These are phyloP conservation scores for Xylariaceae sp. DNA, from an alignment of 2,329 filamentous ascomycete species.

Conservation along the genomic window DNA sequence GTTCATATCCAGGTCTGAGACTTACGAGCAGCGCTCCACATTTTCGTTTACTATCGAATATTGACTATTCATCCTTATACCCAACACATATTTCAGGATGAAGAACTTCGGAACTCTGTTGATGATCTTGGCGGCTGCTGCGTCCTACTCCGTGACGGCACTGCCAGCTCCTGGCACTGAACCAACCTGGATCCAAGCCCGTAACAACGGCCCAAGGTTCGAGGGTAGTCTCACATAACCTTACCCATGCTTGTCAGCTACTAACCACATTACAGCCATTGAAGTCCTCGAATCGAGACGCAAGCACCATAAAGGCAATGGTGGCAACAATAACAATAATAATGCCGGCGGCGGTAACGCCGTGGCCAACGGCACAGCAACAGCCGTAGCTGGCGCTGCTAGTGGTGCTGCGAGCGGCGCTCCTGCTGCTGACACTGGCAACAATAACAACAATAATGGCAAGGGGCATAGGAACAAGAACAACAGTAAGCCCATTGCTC, in stretches of 20 bases:
- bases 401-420: too few relatives aligned
- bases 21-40: constrained; percentile 8
- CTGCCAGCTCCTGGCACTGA: constrained; percentile 18
- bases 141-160: constrained; percentile 29
- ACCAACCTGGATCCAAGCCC: constrained; percentile 8
- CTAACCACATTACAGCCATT: constrained; percentile 15
- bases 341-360: background rate
- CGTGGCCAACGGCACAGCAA: constrained; percentile 3
- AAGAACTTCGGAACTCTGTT: constrained; percentile 38
- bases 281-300: constrained; percentile 18
- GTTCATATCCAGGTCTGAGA: too few relatives aligned
- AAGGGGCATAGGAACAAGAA: constrained; percentile 3
- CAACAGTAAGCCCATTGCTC: background rate
- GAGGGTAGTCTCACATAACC: constrained; percentile 3
- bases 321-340: background rate
- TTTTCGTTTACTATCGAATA: constrained; percentile 18
- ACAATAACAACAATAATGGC: constrained; percentile 14
- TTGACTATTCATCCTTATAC: constrained; percentile 9
- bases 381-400: constrained; percentile 1
- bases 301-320: background rate
- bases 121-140: constrained; percentile 34
- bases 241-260: background rate
- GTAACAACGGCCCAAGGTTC: constrained; percentile 3
- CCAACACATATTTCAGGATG: constrained; percentile 30
- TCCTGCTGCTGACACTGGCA: constrained; percentile 12